Evolutionary conservation across 2,329 filamentous ascomycete genomes (phyloP), one percentile per base, ranked within the genome.

Genomic region (Talaromyces islandicus): DNA sequence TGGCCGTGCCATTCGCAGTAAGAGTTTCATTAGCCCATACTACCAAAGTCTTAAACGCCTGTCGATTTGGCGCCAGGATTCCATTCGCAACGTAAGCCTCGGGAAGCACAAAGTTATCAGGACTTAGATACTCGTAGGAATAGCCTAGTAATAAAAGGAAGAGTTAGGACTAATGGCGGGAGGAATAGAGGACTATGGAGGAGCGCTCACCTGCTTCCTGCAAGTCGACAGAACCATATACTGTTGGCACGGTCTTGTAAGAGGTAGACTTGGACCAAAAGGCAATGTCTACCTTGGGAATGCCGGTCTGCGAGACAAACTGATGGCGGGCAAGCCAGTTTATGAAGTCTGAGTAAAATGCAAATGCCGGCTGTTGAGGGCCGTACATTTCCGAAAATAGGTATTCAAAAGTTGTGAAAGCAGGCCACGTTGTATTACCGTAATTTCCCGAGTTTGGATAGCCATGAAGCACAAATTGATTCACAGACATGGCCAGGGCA

Each of bases 361-460:
- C 68, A 75, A 76, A 81, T 1, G 70, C 73, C 1, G 80, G 80
- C 54, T 79, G 75, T 7, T 74, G 69, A 0, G 65, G 68, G 4
- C 69, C 69, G 60, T 75, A 73, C 67, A 76, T 72, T n/a, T 78
- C 76, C 0, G 73, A 72, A 56, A 74, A 78, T 0, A 66, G 51
- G 61, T 78, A 81, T 5, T 61, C 60, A 60, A 82, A 81, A 0
- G 78, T 71, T 0, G 75, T 76, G 56, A 74, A 80, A 0, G 76
- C 77, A 0, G 80, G 80, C 80, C 80, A 83, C 0, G 80, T 81
- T 0, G 80, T 81, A 54, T 77, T 74, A 0, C 66, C 65, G 57
- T 81, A 81, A 5, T 73, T 63, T 1, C 74, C 75, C 0, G 72
- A 71, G 55, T 77, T 79, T 0, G 77, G 65, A 52, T 69, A 69